A percentile compares a stretch with the other conserved stretches of the same genome.
Evolutionary conservation across 306 rosid genomes (phyloP).

Genomic region (Castanea mollissima): DNA sequence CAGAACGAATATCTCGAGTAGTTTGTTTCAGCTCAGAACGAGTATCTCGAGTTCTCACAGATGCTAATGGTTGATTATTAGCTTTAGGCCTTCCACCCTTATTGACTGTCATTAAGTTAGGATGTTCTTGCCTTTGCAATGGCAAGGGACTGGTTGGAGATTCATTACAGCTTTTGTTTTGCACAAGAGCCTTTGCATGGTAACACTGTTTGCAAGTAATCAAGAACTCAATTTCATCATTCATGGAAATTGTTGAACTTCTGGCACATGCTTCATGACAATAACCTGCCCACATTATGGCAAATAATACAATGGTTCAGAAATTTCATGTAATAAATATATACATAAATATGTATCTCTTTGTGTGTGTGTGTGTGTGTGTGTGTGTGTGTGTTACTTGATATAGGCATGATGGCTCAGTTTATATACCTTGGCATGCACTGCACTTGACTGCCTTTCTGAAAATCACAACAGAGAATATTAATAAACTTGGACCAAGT

Average conservation of each 20-base stretch:
- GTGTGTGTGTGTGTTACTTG: no score
- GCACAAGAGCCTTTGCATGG: conserved; percentile 47
- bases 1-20: conserved; percentile 35
- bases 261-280: conserved; percentile 68
- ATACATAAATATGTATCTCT: no score
- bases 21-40: conserved; percentile 37
- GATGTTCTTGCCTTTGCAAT: conserved; percentile 51
- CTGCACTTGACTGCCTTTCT: conserved; percentile 75
- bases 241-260: conserved; percentile 42
- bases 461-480: conserved; percentile 32
- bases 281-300: conserved; percentile 55
- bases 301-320: conserved; percentile 22
- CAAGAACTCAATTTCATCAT: conserved; percentile 42
- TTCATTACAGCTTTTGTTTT: conserved; percentile 52
- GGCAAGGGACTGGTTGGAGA: conserved; percentile 81
- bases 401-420: neutral
- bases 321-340: neutral
- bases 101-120: conserved; percentile 32
- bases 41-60: conserved; percentile 39
- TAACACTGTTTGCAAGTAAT: conserved; percentile 71
- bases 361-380: no score
- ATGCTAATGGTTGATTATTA: conserved; percentile 31
- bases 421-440: conserved; percentile 74
- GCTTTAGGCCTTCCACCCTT: conserved; percentile 44
- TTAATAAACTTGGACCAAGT: conserved; percentile 16